A percentile compares a stretch with the other conserved stretches of the same genome.
Evolutionary conservation across 495 filamentous ascomycete genomes (phyloP).

Genomic region (Penicillium silybi): DNA sequence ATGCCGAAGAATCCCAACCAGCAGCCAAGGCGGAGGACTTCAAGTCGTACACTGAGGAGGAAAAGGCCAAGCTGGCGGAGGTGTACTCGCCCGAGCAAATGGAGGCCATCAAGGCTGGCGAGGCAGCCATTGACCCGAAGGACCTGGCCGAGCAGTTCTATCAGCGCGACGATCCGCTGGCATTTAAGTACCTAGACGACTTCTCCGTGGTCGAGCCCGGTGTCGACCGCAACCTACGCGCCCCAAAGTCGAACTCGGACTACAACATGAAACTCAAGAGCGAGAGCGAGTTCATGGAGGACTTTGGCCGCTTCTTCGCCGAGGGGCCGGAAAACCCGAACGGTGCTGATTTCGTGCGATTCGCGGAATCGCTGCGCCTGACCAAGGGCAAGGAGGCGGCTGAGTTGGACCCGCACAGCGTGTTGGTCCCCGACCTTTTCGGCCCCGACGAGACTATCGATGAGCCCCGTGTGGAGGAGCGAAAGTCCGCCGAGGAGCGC

Average conservation of each 20-base stretch:
- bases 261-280: slow-evolving; percentile 59
- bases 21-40: slow-evolving; percentile 43
- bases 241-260: slow-evolving; percentile 53
- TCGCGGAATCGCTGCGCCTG: slow-evolving; percentile 42
- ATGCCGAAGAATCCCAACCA: slow-evolving; percentile 11
- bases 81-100: slow-evolving; percentile 79
- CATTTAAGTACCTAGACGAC: slow-evolving; percentile 79
- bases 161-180: slow-evolving; percentile 65
- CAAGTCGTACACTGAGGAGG: slow-evolving; percentile 62
- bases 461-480: slow-evolving; percentile 24
- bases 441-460: slow-evolving; percentile 35
- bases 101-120: slow-evolving; percentile 79
- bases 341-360: slow-evolving; percentile 43
- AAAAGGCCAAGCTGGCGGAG: slow-evolving; percentile 57
- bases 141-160: slow-evolving; percentile 72
- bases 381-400: slow-evolving; percentile 51
- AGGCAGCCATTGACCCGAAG: slow-evolving; percentile 70
- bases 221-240: slow-evolving; percentile 61
- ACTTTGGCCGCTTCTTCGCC: slow-evolving; percentile 55
- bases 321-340: slow-evolving; percentile 46
- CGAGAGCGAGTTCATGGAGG: slow-evolving; percentile 50
- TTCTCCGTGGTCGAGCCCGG: slow-evolving; percentile 71
- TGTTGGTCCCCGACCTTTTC: slow-evolving; percentile 50
- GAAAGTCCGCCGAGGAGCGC: slow-evolving; percentile 33
- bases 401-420: slow-evolving; percentile 44